Conservation (phyloP, 768 basidiomycete species). For the Candolleomyces eurysporus region DNA sequence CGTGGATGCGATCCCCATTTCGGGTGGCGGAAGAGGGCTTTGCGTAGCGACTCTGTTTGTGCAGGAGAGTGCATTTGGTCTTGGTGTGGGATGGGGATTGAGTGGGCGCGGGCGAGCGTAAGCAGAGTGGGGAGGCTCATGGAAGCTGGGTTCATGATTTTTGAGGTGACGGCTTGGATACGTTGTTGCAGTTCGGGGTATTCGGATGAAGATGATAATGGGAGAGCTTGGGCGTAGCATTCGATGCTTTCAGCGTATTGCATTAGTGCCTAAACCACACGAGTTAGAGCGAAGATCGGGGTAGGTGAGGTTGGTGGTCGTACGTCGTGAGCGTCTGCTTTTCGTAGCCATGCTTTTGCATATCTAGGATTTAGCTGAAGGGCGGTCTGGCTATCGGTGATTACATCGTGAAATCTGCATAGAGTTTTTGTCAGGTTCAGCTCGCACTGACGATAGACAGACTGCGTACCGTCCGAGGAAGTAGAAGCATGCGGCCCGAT, state of each 20-base stretch:
- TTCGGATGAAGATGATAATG: neutral
- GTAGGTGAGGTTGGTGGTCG: neutral
- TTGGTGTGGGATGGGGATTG: conserved; percentile 15
- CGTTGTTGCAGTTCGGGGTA: conserved; percentile 9
- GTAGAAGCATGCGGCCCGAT: conserved; percentile 33
- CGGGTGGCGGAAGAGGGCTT: conserved; percentile 17
- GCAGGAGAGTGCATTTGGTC: conserved; percentile 3
- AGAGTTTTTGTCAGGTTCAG: neutral
- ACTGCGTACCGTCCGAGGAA: conserved; percentile 22
- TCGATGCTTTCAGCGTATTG: conserved; percentile 20
- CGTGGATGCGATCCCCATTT: conserved; percentile 14
- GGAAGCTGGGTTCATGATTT: conserved; percentile 14
- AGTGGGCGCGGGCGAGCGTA: conserved; percentile 18
- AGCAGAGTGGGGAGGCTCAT: conserved; percentile 16
- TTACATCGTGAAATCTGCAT: conserved; percentile 3
- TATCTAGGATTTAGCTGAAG: conserved; percentile 12
- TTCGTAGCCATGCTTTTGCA: conserved; percentile 15
- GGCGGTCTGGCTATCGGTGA: conserved; percentile 8
- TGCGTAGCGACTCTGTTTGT: conserved; percentile 10
- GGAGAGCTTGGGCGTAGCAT: conserved; percentile 14
- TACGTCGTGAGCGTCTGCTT: conserved; percentile 16
- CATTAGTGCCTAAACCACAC: conserved; percentile 13
- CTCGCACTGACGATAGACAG: neutral
- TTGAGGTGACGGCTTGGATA: conserved; percentile 11
- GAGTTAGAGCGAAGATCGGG: neutral